phyloP scores from a whole-genome alignment of 768 basidiomycete species.

The Leccinum imitatum region DNA sequence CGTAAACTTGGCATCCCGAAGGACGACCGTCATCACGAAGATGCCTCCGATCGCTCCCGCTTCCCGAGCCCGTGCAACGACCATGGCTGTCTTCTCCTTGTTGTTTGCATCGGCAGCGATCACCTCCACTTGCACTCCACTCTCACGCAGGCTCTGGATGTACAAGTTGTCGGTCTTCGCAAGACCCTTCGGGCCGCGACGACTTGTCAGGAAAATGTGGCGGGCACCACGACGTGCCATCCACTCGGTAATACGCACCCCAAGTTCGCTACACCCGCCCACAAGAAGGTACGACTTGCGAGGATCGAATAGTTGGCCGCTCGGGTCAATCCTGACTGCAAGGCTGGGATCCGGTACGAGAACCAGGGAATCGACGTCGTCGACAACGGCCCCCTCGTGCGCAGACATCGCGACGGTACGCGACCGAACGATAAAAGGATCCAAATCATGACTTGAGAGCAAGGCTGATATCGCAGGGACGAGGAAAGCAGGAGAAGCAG shows the following conservation, averaged over 20 bases:
- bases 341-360: constrained; percentile 13
- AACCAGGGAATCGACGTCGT: constrained; percentile 15
- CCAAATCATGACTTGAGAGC: constrained; percentile 18
- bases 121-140: constrained; percentile 26
- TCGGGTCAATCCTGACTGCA: constrained; percentile 23
- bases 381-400: constrained; percentile 1
- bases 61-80: constrained; percentile 24
- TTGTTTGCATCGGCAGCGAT: constrained; percentile 29
- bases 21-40: constrained; percentile 36
- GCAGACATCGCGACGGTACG: constrained; percentile 13
- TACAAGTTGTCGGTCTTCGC: constrained; percentile 29
- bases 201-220: constrained; percentile 32
- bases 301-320: constrained; percentile 31
- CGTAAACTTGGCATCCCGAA: constrained; percentile 34
- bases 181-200: constrained; percentile 20
- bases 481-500: constrained; percentile 21
- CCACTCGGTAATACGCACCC: constrained; percentile 33
- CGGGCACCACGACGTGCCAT: constrained; percentile 35
- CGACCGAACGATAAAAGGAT: constrained; percentile 14
- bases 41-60: constrained; percentile 32
- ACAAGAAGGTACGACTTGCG: constrained; percentile 25
- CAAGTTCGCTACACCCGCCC: constrained; percentile 24
- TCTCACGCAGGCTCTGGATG: constrained; percentile 24
- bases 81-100: constrained; percentile 21
- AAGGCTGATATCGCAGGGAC: constrained; percentile 17